phyloP scores from a whole-genome alignment of 257 asterid genomes.

The Hygrophila difformis region DNA sequence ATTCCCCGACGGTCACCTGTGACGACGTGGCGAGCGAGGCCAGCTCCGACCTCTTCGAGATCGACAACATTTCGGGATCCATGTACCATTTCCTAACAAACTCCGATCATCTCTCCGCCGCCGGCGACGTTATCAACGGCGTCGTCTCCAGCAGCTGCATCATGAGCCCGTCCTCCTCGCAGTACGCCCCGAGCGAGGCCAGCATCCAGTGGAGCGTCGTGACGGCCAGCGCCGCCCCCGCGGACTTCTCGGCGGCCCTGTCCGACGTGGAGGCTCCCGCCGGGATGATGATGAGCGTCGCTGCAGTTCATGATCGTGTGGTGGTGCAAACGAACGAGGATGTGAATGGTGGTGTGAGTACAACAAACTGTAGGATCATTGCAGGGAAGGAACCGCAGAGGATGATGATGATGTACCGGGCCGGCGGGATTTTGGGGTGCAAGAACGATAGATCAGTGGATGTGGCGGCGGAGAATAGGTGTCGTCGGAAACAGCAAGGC shows the following conservation, averaged over 20 bases:
- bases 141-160: constrained; percentile 29
- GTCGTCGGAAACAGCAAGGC: constrained; percentile 13
- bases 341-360: no score
- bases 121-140: constrained; percentile 9
- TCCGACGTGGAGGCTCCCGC: no score
- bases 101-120: no score
- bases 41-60: constrained; percentile 81
- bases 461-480: constrained; percentile 36
- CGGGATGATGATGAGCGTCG: no score
- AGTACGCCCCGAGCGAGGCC: constrained; percentile 70
- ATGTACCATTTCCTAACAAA: no score
- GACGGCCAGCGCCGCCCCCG: constrained; percentile 78
- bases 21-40: constrained; percentile 77
- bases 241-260: no score
- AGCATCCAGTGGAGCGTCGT: constrained; percentile 81
- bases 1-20: constrained; percentile 22
- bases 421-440: constrained; percentile 54
- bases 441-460: constrained; percentile 46
- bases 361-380: constrained; percentile 8
- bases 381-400: constrained; percentile 10
- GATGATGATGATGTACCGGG: constrained; percentile 18
- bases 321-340: not conserved
- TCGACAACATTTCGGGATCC: constrained; percentile 51
- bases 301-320: no score
- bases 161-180: constrained; percentile 40